Conservation (phyloP, 1,139 yeast species). For the Yamadazyma triangularis region DNA sequence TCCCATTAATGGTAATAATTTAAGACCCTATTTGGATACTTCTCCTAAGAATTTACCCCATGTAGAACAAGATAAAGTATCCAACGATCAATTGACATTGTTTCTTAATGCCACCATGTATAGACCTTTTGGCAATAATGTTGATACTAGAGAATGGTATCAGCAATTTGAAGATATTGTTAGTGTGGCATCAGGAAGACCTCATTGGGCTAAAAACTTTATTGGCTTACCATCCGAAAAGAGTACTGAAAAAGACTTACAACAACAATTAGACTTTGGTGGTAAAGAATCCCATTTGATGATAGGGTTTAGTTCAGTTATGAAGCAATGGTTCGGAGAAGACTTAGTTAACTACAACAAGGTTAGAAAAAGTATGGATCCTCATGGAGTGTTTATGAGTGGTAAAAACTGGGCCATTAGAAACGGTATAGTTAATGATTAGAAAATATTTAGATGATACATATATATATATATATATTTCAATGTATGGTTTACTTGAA, state of each 20-base stretch:
- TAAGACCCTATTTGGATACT: slow-evolving; percentile 76
- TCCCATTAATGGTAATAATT: slow-evolving; percentile 77
- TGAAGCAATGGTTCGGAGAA: slow-evolving; percentile 78
- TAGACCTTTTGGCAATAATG: slow-evolving; percentile 77
- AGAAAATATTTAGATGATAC: slow-evolving; percentile 1
- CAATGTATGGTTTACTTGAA: slow-evolving; percentile 33
- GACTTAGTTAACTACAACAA: slow-evolving; percentile 56
- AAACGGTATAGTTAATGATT: slow-evolving; percentile 60
- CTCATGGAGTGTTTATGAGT: slow-evolving; percentile 73
- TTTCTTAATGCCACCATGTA: slow-evolving; percentile 94
- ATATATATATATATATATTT: slow-evolving; percentile 1
- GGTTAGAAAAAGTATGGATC: slow-evolving; percentile 67
- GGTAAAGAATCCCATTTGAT: slow-evolving; percentile 62
- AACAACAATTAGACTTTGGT: slow-evolving; percentile 36
- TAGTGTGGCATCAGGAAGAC: slow-evolving; percentile 80
- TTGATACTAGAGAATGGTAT: slow-evolving; percentile 80
- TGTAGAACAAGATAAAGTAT: slow-evolving; percentile 44
- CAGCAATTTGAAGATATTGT: slow-evolving; percentile 75
- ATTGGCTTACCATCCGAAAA: slow-evolving; percentile 51
- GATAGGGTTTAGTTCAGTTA: slow-evolving; percentile 71
- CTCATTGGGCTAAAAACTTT: slow-evolving; percentile 99
- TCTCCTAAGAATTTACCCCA: slow-evolving; percentile 61
- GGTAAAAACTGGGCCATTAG: slow-evolving; percentile 75
- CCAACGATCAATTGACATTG: slow-evolving; percentile 77
- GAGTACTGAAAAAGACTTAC: slow-evolving; percentile 29